phyloP scores from a whole-genome alignment of 805 yeast species.

The Babjeviella inositovora region DNA sequence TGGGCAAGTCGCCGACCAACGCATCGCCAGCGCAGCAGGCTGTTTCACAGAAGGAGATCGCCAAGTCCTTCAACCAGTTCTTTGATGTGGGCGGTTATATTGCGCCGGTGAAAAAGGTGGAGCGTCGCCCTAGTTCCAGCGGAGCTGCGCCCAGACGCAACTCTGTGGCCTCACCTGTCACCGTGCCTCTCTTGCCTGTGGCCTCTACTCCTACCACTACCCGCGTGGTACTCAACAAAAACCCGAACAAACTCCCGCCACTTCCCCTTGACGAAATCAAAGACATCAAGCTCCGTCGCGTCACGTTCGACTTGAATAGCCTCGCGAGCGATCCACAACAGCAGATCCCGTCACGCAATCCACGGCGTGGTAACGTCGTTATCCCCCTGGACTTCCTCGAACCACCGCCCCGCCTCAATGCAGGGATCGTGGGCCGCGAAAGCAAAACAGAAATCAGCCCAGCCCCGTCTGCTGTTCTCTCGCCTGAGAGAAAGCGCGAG shows the following conservation, averaged over 20 bases:
- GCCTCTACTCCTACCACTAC: constrained; percentile 1
- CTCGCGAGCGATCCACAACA: constrained; percentile 40
- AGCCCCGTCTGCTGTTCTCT: constrained; percentile 5
- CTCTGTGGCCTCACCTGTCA: neutral
- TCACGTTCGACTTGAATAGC: constrained; percentile 31
- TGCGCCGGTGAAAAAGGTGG: neutral
- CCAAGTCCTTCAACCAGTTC: constrained; percentile 1
- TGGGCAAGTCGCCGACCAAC: no score
- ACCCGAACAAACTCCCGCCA: neutral
- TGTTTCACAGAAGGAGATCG: constrained; percentile 2
- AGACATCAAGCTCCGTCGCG: constrained; percentile 13
- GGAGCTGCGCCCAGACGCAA: constrained; percentile 1
- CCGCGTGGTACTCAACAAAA: neutral
- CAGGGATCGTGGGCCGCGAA: constrained; percentile 46
- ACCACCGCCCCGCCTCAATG: constrained; percentile 44
- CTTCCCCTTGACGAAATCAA: constrained; percentile 2
- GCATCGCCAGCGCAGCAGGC: no score
- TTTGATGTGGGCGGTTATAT: constrained; percentile 2
- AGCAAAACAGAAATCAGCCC: constrained; percentile 9
- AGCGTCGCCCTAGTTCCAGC: constrained; percentile 1
- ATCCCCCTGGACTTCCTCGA: constrained; percentile 29
- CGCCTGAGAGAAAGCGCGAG: constrained; percentile 16
- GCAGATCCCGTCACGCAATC: constrained; percentile 42
- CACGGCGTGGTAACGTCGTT: constrained; percentile 32
- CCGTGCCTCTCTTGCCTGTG: neutral